Conservation (phyloP, 2,329 filamentous ascomycete genomes). For the Blastomyces percursus region DNA sequence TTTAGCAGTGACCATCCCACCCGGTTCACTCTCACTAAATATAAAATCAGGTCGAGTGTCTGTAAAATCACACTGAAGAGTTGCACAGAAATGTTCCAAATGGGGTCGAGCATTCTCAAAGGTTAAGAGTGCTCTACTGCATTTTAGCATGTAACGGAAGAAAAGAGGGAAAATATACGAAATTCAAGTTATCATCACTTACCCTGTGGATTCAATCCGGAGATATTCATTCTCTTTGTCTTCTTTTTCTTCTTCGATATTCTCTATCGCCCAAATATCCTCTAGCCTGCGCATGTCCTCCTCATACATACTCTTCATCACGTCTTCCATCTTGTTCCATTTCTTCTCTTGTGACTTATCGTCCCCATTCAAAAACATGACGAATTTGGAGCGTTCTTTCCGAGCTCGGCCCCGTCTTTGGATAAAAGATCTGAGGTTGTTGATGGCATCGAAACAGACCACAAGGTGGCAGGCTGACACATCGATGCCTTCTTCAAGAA, state of each 20-base stretch:
- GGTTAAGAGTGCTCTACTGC: constrained; percentile 54
- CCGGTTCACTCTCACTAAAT: constrained; percentile 32
- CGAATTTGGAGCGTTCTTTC: constrained; percentile 45
- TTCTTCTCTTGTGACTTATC: constrained; percentile 29
- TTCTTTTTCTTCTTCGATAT: constrained; percentile 35
- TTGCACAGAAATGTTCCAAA: constrained; percentile 68
- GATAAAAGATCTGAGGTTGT: constrained; percentile 53
- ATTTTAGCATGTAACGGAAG: constrained; percentile 8
- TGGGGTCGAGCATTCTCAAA: constrained; percentile 64
- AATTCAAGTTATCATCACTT: constrained; percentile 12
- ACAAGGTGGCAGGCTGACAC: constrained; percentile 54
- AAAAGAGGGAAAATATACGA: background rate
- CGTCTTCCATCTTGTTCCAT: constrained; percentile 57
- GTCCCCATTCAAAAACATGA: constrained; percentile 37
- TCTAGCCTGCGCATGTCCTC: constrained; percentile 48
- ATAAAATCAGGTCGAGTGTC: constrained; percentile 60
- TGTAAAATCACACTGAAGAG: constrained; percentile 50
- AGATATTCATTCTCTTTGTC: constrained; percentile 29
- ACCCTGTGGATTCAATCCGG: constrained; percentile 36
- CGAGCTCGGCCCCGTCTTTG: constrained; percentile 55
- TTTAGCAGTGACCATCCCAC: constrained; percentile 35
- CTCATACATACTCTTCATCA: constrained; percentile 62
- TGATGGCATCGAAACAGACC: constrained; percentile 52
- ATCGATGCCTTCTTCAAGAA: constrained; percentile 52
- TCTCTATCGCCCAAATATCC: constrained; percentile 41